phyloP scores from a whole-genome alignment of 176 grass and related monocot species.

The Avena sativa region DNA sequence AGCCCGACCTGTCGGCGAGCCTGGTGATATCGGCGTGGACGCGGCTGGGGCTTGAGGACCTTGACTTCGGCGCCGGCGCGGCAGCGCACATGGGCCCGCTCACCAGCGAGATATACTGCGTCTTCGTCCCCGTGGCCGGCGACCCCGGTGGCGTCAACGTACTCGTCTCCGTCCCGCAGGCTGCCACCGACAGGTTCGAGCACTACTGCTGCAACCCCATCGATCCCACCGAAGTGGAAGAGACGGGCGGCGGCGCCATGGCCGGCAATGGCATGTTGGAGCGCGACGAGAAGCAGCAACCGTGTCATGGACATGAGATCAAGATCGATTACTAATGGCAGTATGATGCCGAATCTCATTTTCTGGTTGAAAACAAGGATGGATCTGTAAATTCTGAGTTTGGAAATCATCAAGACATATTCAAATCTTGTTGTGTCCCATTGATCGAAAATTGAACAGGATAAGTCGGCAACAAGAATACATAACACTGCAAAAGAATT shows the following conservation, averaged over 20 bases:
- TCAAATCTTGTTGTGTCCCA: background rate
- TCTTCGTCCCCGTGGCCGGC: constrained; percentile 74
- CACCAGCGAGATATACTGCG: constrained; percentile 94
- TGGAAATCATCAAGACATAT: constrained; percentile 1
- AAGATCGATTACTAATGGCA: constrained; percentile 21
- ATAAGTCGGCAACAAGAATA: background rate
- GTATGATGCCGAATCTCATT: background rate
- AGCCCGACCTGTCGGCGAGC: constrained; percentile 73
- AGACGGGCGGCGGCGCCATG: background rate
- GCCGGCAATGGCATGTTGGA: constrained; percentile 6
- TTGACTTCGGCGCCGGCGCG: constrained; percentile 79
- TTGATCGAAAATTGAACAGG: background rate
- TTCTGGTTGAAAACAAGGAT: background rate
- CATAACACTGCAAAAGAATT: background rate
- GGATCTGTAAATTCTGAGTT: background rate
- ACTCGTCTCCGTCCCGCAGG: constrained; percentile 77
- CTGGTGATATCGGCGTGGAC: constrained; percentile 93
- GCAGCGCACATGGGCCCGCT: constrained; percentile 86
- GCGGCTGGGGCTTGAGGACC: constrained; percentile 74
- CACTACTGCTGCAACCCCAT: constrained; percentile 54
- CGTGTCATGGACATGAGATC: constrained; percentile 8
- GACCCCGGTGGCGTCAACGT: constrained; percentile 70
- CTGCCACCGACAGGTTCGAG: constrained; percentile 56
- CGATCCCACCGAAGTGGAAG: background rate
- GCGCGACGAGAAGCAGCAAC: constrained; percentile 9